Evolutionary conservation across 495 filamentous ascomycete genomes (phyloP).

Genomic region (Trichoderma gamsii): DNA sequence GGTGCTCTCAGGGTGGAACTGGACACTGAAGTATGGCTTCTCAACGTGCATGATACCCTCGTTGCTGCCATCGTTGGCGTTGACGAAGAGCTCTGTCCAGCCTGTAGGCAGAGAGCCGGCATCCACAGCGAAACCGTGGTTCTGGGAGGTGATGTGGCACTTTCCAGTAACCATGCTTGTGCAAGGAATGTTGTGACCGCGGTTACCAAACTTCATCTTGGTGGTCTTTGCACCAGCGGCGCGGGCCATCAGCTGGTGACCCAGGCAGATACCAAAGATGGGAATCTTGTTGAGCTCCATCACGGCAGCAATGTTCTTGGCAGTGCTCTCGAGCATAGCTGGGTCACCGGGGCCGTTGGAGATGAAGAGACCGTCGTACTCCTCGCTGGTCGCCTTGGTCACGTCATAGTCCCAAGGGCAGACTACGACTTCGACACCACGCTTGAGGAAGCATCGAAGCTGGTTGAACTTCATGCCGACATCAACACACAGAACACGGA

Average conservation of each 20-base stretch:
- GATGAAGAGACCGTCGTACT: constrained; percentile 94
- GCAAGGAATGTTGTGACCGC: constrained; percentile 97
- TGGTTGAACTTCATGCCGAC: constrained; percentile 98
- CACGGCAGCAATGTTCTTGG: constrained; percentile 65
- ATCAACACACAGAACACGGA: constrained; percentile 87
- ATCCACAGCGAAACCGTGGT: constrained; percentile 93
- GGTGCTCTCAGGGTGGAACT: constrained; percentile 96
- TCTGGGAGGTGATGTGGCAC: constrained; percentile 98
- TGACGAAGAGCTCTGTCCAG: constrained; percentile 93
- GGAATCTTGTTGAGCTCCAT: constrained; percentile 71
- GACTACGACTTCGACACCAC: constrained; percentile 91
- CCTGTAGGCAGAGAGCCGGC: constrained; percentile 62
- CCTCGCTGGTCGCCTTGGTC: constrained; percentile 59
- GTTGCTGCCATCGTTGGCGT: constrained; percentile 96
- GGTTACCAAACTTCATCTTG: constrained; percentile 99
- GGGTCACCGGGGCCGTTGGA: constrained; percentile 97
- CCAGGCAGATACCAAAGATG: constrained; percentile 94
- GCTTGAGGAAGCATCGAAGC: constrained; percentile 79
- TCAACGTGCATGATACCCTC: constrained; percentile 86
- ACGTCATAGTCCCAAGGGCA: constrained; percentile 97
- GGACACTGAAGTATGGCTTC: constrained; percentile 93
- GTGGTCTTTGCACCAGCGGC: constrained; percentile 79
- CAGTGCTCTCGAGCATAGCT: constrained; percentile 68
- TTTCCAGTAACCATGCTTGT: constrained; percentile 88
- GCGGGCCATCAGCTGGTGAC: constrained; percentile 88